These are phyloP conservation scores for Coemansia sp. DNA, from an alignment of 192 early-diverging fungal genomes.

Conservation along the genomic window DNA sequence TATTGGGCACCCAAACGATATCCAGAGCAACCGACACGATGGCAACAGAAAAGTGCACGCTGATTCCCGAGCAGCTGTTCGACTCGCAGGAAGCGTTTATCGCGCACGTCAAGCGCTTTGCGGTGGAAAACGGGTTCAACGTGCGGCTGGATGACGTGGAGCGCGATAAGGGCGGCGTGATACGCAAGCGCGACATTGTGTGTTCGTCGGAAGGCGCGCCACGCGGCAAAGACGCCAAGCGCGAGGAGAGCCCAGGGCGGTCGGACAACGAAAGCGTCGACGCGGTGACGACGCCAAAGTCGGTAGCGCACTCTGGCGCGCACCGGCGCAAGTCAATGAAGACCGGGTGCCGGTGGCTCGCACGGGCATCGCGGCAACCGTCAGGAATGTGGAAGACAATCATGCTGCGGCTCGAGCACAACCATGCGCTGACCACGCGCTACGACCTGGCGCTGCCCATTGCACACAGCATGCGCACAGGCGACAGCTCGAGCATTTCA, in stretches of 20 bases:
- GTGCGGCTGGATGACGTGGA: conserved; percentile 56
- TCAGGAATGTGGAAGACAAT: conserved; percentile 58
- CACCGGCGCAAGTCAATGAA: conserved; percentile 57
- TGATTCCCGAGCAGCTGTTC: conserved; percentile 54
- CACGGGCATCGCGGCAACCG: conserved; percentile 49
- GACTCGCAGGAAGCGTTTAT: conserved; percentile 53
- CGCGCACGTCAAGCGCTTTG: conserved; percentile 48
- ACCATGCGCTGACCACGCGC: conserved; percentile 46
- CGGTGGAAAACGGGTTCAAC: conserved; percentile 54
- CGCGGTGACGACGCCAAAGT: conserved; percentile 1
- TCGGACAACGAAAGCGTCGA: conserved; percentile 8
- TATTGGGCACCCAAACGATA: no score
- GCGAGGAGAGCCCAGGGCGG: conserved; percentile 37
- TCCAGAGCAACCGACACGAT: conserved; percentile 2
- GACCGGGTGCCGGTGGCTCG: conserved; percentile 55
- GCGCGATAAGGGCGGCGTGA: conserved; percentile 53
- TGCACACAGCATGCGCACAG: conserved; percentile 19
- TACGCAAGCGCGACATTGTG: conserved; percentile 57
- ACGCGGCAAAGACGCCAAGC: conserved; percentile 49
- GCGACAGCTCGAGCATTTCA: conserved; percentile 43
- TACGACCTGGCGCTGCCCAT: conserved; percentile 26
- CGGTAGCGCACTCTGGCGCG: conserved; percentile 44
- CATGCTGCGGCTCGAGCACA: conserved; percentile 54
- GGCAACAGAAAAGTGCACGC: conserved; percentile 51
- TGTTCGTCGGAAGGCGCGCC: conserved; percentile 54